A percentile compares a stretch with the other conserved stretches of the same genome.
phyloP scores from a whole-genome alignment of 2,329 filamentous ascomycete species.

The Pestalotiopsis sp. region DNA sequence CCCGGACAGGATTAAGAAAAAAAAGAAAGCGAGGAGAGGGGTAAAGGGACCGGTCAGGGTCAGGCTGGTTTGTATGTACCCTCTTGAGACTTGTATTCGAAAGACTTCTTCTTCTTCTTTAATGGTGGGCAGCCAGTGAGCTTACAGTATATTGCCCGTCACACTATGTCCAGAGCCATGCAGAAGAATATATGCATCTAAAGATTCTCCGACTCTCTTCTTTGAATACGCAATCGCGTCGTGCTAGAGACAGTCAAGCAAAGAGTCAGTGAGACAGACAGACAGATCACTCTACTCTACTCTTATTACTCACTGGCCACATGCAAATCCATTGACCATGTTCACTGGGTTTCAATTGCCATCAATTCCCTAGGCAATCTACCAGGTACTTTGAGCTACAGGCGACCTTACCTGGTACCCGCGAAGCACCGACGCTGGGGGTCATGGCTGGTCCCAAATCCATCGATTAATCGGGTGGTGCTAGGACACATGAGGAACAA shows the following conservation, averaged over 20 bases:
- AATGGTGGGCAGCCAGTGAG: background rate
- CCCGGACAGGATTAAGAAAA: background rate
- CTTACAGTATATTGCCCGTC: too few species aligned
- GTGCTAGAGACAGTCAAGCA: too few species aligned
- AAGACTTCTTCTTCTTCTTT: background rate
- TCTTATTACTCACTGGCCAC: background rate
- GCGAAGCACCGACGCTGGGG: background rate
- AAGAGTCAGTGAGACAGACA: too few species aligned
- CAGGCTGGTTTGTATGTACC: background rate
- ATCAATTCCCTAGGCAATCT: background rate
- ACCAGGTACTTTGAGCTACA: background rate
- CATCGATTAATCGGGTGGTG: background rate
- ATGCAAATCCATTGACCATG: background rate
- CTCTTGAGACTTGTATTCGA: background rate
- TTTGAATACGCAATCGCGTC: too few species aligned
- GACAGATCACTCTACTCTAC: background rate
- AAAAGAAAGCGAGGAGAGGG: background rate
- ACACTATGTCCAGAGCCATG: too few species aligned
- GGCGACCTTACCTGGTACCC: background rate
- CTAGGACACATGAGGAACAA: background rate
- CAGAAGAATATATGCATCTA: too few species aligned
- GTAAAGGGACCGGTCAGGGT: background rate
- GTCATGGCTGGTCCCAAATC: background rate
- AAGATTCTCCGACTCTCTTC: too few species aligned
- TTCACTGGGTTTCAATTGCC: background rate